Conservation (phyloP, 805 yeast genomes). For the Ogataea degrootiae region DNA sequence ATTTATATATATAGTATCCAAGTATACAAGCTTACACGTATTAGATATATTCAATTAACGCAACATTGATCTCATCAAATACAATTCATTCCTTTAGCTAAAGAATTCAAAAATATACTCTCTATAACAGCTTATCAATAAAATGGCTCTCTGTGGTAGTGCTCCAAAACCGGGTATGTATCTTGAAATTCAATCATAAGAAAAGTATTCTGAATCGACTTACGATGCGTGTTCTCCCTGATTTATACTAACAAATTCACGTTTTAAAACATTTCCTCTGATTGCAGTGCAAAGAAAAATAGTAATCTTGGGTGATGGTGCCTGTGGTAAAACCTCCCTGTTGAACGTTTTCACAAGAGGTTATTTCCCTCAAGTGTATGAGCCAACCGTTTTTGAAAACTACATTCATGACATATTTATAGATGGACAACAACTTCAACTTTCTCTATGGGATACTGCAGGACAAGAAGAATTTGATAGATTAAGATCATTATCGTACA, state of each 20-base stretch:
- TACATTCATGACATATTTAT: slow-evolving; percentile 96
- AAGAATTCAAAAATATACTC: too few species aligned
- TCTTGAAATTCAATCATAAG: background rate
- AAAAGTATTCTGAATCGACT: background rate
- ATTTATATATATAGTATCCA: too few species aligned
- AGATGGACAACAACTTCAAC: slow-evolving; percentile 87
- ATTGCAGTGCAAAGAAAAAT: slow-evolving; percentile 75
- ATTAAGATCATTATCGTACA: slow-evolving; percentile 83
- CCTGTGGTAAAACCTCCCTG: slow-evolving; percentile 95
- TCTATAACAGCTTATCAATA: background rate
- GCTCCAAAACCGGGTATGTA: slow-evolving; percentile 38
- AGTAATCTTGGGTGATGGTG: slow-evolving; percentile 96
- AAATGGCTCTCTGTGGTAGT: slow-evolving; percentile 42
- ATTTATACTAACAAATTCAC: background rate
- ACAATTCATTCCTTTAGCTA: too few species aligned
- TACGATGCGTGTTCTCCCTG: background rate
- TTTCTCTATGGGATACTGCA: slow-evolving; percentile 97
- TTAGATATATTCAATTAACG: too few species aligned
- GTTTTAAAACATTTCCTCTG: background rate
- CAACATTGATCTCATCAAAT: too few species aligned
- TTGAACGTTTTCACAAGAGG: slow-evolving; percentile 95
- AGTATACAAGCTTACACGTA: too few species aligned
- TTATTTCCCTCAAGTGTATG: slow-evolving; percentile 96
- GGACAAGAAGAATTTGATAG: slow-evolving; percentile 98
- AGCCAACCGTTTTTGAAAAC: slow-evolving; percentile 96